These are phyloP conservation scores for Dendrocalamus latiflorus DNA, from an alignment of 202 grass and related monocot species.

Conservation along the genomic window DNA sequence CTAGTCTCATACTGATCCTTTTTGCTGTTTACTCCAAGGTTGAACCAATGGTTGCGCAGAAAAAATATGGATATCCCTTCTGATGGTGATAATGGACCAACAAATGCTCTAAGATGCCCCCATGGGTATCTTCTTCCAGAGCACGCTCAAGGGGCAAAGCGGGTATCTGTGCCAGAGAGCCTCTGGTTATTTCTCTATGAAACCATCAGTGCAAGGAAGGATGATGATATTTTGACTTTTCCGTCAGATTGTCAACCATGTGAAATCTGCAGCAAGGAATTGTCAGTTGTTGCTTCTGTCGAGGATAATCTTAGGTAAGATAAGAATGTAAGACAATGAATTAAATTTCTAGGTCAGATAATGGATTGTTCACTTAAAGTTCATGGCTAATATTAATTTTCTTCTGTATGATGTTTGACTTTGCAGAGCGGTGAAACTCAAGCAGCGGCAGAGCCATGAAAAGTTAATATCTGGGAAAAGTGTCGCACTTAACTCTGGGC, in stretches of 20 bases:
- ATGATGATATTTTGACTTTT: constrained; percentile 51
- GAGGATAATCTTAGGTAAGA: constrained; percentile 85
- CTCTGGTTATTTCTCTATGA: constrained; percentile 93
- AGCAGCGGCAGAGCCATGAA: constrained; percentile 80
- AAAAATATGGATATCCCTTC: constrained; percentile 72
- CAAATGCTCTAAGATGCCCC: constrained; percentile 64
- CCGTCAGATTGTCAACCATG: constrained; percentile 69
- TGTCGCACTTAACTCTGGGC: constrained; percentile 47
- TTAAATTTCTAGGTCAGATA: neutral
- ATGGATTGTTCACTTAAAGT: constrained; percentile 17
- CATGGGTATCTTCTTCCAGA: constrained; percentile 88
- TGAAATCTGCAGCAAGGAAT: constrained; percentile 61
- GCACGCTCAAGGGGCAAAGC: constrained; percentile 78
- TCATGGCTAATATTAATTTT: constrained; percentile 19
- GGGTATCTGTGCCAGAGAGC: constrained; percentile 61
- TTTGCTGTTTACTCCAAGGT: constrained; percentile 42
- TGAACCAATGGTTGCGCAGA: constrained; percentile 79
- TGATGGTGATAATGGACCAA: constrained; percentile 77
- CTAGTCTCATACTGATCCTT: neutral
- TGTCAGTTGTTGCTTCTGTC: constrained; percentile 82
- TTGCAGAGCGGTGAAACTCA: constrained; percentile 76
- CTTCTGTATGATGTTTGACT: constrained; percentile 5
- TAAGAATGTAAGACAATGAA: neutral
- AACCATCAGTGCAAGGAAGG: constrained; percentile 28
- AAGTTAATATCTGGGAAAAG: constrained; percentile 81